Percentiles rank a stretch among this genome's conserved stretches.
These are phyloP conservation scores for Penicillium lividum DNA, from an alignment of 495 filamentous ascomycete genomes.

Conservation along the genomic window DNA sequence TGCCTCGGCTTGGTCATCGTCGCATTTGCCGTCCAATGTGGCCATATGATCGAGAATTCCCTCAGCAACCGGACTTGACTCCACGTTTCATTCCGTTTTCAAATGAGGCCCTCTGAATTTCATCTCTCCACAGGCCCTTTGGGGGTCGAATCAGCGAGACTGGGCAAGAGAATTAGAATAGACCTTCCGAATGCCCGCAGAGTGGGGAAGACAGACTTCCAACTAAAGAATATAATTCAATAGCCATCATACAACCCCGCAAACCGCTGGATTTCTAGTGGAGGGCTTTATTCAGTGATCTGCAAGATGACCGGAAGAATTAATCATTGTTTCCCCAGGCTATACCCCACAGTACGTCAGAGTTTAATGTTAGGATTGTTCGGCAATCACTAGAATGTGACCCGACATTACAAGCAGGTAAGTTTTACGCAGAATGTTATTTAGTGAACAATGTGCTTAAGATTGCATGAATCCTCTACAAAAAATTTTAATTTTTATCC, in stretches of 20 bases:
- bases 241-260: neutral
- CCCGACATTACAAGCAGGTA: neutral
- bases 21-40: slow-evolving; percentile 56
- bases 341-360: neutral
- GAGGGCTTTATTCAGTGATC: neutral
- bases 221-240: neutral
- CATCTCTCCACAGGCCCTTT: neutral
- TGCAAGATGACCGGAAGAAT: neutral
- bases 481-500: neutral
- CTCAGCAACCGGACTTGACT: slow-evolving; percentile 37
- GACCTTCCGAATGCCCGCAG: neutral
- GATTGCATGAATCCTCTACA: neutral
- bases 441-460: neutral
- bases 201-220: neutral
- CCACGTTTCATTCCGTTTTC: slow-evolving; percentile 47
- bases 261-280: neutral
- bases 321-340: neutral
- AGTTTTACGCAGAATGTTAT: neutral
- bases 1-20: slow-evolving; percentile 49
- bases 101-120: slow-evolving; percentile 24
- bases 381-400: neutral
- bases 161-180: neutral
- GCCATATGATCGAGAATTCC: slow-evolving; percentile 51
- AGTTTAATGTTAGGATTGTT: neutral
- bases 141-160: neutral